Evolutionary conservation across 2,329 filamentous ascomycete species (phyloP), one percentile per base, ranked within the genome.

Genomic region (Penicillium sp.): DNA sequence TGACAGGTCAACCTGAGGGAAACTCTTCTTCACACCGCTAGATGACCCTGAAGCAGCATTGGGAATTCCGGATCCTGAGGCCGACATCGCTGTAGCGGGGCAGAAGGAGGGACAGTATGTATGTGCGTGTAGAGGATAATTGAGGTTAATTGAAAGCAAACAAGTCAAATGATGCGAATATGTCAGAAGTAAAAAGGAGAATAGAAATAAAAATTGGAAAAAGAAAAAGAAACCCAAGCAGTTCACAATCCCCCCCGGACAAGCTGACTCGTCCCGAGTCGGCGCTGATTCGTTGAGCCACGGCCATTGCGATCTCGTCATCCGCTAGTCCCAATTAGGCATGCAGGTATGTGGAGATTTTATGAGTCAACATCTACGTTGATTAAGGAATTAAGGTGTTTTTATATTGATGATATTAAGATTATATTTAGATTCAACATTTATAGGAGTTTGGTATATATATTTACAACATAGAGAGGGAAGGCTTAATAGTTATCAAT

Each of bases 1-100:
- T 69, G 93, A 89, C 58, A 92, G 81, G 73, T 96, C 91, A 63
- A 93, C 81, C 65, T 86, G 82, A 43, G 82, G 75, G 60, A 86
- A 78, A 38, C 78, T 77, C 77, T 84, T 85, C 65, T 77, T 77
- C 61, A 74, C 56, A 47, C 70, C 69, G 66, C 66, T 72, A 56
- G 67, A 60, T 50, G 68, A 69, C 43, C 53, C 59, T 54, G 59
- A 60, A 41, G 56, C 61, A 60, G 52, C 59, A 52, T 51, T 64
- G 49, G 61, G 60, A 52, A 52, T 61, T 64, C 65, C 69, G 49
- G 72, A 68, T 67, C 66, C 68, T 62, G 73, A 68, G 50, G 69
- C 73, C 70, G 73, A 76, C 73, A 76, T 76, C 73, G 71, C 72
- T 73, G 69, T 62, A 66, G 71, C 64, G 60, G 68, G 65, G 63